Evolutionary conservation across 1,139 yeast genomes (phyloP).

Genomic region (Candida frijolesensis): DNA sequence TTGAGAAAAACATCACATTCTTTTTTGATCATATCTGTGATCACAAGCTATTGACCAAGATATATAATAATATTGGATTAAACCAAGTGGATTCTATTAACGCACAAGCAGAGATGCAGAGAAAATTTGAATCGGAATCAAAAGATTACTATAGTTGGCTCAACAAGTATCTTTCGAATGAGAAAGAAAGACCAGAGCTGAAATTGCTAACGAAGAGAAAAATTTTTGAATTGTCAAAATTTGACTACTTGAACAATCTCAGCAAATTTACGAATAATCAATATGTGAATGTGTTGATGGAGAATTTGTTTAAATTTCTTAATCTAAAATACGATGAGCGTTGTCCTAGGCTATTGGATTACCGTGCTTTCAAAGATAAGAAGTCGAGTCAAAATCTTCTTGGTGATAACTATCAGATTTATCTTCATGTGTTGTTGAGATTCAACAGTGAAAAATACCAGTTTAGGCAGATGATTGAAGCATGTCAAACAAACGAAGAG

Average conservation of each 20-base stretch:
- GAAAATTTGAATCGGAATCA: constrained; percentile 70
- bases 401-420: constrained; percentile 32
- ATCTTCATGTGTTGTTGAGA: constrained; percentile 36
- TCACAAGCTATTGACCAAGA: constrained; percentile 19
- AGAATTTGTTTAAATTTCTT: constrained; percentile 41
- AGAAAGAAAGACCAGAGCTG: constrained; percentile 62
- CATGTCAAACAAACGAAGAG: constrained; percentile 44
- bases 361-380: constrained; percentile 22
- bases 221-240: constrained; percentile 66
- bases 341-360: constrained; percentile 22
- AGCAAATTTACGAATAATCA: constrained; percentile 60
- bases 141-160: constrained; percentile 78
- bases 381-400: constrained; percentile 26
- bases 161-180: constrained; percentile 66
- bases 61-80: constrained; percentile 12
- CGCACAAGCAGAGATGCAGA: constrained; percentile 32
- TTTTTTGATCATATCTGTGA: constrained; percentile 38
- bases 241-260: constrained; percentile 69
- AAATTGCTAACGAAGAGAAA: constrained; percentile 62
- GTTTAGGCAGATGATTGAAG: constrained; percentile 46
- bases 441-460: constrained; percentile 48
- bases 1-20: constrained; percentile 34
- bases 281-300: constrained; percentile 43
- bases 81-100: constrained; percentile 8
- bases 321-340: constrained; percentile 21